Evolutionary conservation across 306 rosid species (phyloP), one percentile per base, ranked within the genome.

Genomic region (Crotalaria pallida): DNA sequence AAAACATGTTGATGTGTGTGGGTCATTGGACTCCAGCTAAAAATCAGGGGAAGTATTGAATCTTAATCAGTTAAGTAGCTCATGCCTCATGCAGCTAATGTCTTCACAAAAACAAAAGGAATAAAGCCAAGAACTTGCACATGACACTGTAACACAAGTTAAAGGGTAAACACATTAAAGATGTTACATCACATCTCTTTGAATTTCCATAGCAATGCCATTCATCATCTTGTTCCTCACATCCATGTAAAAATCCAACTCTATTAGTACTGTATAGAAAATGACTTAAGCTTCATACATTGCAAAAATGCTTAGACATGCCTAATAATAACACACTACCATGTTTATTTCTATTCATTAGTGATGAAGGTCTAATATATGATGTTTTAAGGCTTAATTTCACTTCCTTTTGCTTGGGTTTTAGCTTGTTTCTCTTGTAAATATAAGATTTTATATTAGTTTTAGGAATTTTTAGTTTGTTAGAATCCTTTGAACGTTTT

Each of bases 111-210:
- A 81, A 87, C 85, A 83, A 76, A 79, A 81, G 86, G 88, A 87
- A 87, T 83, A 87, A 83, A 89, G 87, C 61, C 53, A 43, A 58
- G 36, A 62, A 65, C 41, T 63, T 67, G 71, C 85, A 83, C 84
- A 79, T 81, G 87, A 15, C n/a, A 31, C 76, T 57, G 15, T 40
- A 21, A 48, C 65, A n/a, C 48, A 58, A 24, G 55, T 67, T 61
- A 72, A 50, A 52, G 65, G 34, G 44, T 68, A 3, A 78, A 75
- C 72, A 65, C 16, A 63, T 53, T 65, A 78, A 78, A 74, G 82
- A 80, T 72, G 88, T 88, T 79, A 81, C 83, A 75, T 88, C 88
- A 81, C 85, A 75, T 81, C 80, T 65, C 74, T 79, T 44, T 76
- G 83, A 43, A 33, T 71, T 48, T 74, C n/a, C 47, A 49, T 24